These are phyloP conservation scores for Globisporangium cederbergense DNA, from an alignment of 352 stramenopile genomes.

Conservation along the genomic window DNA sequence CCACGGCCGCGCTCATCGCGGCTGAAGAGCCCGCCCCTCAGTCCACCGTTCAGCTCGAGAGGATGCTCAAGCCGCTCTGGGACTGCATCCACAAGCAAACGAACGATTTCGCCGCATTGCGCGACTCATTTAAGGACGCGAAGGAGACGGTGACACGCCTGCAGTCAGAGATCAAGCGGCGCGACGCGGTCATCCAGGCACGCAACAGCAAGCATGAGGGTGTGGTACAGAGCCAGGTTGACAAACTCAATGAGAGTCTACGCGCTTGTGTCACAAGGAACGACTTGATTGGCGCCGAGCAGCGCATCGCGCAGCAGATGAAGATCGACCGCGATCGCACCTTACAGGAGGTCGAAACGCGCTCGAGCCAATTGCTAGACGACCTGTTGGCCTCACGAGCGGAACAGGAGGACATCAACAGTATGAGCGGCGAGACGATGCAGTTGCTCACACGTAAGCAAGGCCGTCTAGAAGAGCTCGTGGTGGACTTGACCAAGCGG, in stretches of 20 bases:
- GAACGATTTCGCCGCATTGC: conserved; percentile 62
- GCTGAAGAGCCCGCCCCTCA: background rate
- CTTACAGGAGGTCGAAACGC: conserved; percentile 54
- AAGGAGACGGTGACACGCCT: conserved; percentile 69
- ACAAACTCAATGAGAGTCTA: conserved; percentile 77
- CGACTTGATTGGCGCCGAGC: conserved; percentile 71
- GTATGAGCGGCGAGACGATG: conserved; percentile 60
- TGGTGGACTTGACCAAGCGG: conserved; percentile 52
- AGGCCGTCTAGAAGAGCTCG: conserved; percentile 44
- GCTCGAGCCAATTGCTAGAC: conserved; percentile 66
- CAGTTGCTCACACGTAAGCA: conserved; percentile 54
- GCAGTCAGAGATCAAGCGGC: conserved; percentile 80
- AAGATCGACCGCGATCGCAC: conserved; percentile 54
- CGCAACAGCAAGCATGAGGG: conserved; percentile 75
- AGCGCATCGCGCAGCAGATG: conserved; percentile 74
- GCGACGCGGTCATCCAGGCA: conserved; percentile 71
- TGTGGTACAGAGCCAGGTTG: conserved; percentile 65
- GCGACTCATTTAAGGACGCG: conserved; percentile 61
- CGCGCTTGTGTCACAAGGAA: conserved; percentile 73
- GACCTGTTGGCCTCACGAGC: conserved; percentile 51
- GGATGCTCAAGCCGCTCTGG: conserved; percentile 64
- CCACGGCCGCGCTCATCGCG: conserved; percentile 17
- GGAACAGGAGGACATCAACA: conserved; percentile 86
- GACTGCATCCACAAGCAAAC: conserved; percentile 78
- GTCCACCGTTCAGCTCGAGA: background rate